Percentiles rank a stretch among this genome's conserved stretches.
Evolutionary conservation across 495 filamentous ascomycete species (phyloP).

Genomic region (Cairneyella variabilis): DNA sequence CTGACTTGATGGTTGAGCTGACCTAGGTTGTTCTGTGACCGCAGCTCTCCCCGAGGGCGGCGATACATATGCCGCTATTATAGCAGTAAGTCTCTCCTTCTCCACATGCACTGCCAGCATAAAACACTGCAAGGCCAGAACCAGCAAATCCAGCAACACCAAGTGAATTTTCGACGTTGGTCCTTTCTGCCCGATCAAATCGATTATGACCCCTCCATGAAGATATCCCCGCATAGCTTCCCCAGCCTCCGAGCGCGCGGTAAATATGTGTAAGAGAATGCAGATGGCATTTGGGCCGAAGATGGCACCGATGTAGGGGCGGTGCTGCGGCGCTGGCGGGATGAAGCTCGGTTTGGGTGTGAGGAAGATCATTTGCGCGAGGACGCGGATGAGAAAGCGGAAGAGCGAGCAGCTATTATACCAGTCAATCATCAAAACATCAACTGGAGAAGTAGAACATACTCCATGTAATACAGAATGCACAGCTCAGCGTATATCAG

Average conservation of each 20-base stretch:
- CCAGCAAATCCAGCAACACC: slow-evolving; percentile 58
- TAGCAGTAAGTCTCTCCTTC: slow-evolving; percentile 48
- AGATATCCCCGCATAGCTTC: slow-evolving; percentile 78
- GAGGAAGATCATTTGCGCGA: slow-evolving; percentile 71
- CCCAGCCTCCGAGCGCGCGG: slow-evolving; percentile 58
- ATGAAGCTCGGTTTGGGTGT: slow-evolving; percentile 64
- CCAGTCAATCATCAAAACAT: too few species aligned
- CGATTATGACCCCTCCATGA: slow-evolving; percentile 79
- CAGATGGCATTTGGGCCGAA: slow-evolving; percentile 68
- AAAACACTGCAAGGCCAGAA: slow-evolving; percentile 65
- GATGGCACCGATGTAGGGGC: slow-evolving; percentile 67
- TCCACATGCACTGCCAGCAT: slow-evolving; percentile 73
- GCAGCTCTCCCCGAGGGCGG: background rate
- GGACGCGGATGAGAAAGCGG: slow-evolving; percentile 63
- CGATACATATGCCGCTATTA: slow-evolving; percentile 23
- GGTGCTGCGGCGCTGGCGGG: slow-evolving; percentile 60
- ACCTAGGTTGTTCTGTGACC: slow-evolving; percentile 18
- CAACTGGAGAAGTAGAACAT: slow-evolving; percentile 31
- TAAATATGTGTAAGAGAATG: slow-evolving; percentile 65
- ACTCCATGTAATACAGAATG: slow-evolving; percentile 91
- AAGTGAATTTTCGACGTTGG: slow-evolving; percentile 64
- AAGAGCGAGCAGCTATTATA: slow-evolving; percentile 70
- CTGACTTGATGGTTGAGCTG: slow-evolving; percentile 39
- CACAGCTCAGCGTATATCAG: slow-evolving; percentile 78
- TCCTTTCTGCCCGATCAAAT: slow-evolving; percentile 82